Conservation (phyloP, 2,329 filamentous ascomycete genomes). For the Hirsutella rhossiliensis region DNA sequence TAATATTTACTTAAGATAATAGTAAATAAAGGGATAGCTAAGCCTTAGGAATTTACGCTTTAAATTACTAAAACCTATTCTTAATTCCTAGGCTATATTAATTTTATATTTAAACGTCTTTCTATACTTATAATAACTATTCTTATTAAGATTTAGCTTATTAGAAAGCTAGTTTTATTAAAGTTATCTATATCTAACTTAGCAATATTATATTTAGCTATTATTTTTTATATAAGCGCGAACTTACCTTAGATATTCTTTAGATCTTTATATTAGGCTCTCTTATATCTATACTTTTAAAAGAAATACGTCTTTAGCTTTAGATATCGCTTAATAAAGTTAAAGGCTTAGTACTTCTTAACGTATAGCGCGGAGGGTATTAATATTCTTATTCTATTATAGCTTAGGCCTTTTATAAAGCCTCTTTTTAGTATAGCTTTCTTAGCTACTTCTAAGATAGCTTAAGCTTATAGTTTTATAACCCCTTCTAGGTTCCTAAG, state of each 20-base stretch:
- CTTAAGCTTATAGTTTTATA: too few species aligned
- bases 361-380: conserved; percentile 9
- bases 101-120: conserved; percentile 8
- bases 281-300: conserved; percentile 11
- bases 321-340: conserved; percentile 15
- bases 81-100: conserved; percentile 12
- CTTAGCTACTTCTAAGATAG: too few species aligned
- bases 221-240: conserved; percentile 5
- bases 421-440: too few species aligned
- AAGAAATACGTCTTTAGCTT: conserved; percentile 11
- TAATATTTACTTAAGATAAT: too few species aligned
- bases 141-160: conserved; percentile 12
- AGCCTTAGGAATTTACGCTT: conserved; percentile 1
- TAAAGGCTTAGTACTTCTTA: conserved; percentile 10
- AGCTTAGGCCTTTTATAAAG: too few species aligned
- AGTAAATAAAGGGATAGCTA: neutral
- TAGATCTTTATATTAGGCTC: conserved; percentile 12
- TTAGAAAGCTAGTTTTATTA: conserved; percentile 17
- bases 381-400: too few species aligned
- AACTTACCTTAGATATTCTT: conserved; percentile 10
- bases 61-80: conserved; percentile 14
- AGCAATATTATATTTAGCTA: conserved; percentile 11
- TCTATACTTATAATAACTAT: conserved; percentile 15
- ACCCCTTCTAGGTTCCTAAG: too few species aligned
- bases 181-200: conserved; percentile 12